phyloP scores from a whole-genome alignment of 192 early-diverging fungal genomes.

The Rhizoclosmatium globosum region DNA sequence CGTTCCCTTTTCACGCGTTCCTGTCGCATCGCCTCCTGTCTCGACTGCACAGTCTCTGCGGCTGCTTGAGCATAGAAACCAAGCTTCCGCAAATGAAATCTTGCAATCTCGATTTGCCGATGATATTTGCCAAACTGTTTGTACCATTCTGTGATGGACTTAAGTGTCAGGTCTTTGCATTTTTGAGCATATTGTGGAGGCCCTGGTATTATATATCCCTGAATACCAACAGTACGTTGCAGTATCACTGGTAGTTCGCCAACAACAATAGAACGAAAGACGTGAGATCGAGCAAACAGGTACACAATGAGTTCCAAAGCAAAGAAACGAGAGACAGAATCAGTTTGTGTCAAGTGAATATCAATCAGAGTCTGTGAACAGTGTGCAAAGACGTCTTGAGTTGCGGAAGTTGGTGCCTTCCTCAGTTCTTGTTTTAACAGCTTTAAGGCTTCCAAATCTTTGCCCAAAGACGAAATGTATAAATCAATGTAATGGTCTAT shows the following conservation, averaged over 20 bases:
- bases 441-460: not conserved
- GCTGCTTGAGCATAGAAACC: not conserved
- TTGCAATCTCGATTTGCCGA: conserved; percentile 19
- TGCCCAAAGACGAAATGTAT: not conserved
- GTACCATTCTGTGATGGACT: not conserved
- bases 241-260: not conserved
- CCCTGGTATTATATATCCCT: conserved; percentile 2
- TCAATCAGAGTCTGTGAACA: not conserved
- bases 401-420: not conserved
- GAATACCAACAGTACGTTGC: conserved; percentile 4
- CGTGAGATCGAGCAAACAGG: not conserved
- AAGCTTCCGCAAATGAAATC: not conserved
- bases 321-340: conserved; percentile 12
- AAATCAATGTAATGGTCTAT: not conserved
- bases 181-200: not conserved
- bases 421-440: not conserved
- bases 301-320: not conserved
- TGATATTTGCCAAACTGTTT: not conserved
- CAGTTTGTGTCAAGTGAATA: not conserved
- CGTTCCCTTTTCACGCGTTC: conserved; percentile 23
- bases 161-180: not conserved
- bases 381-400: not conserved
- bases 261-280: not conserved
- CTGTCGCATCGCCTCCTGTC: conserved; percentile 10
- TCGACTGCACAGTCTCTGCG: not conserved